These are phyloP conservation scores for Nemania abortiva DNA, from an alignment of 2,329 filamentous ascomycete species.

Conservation along the genomic window DNA sequence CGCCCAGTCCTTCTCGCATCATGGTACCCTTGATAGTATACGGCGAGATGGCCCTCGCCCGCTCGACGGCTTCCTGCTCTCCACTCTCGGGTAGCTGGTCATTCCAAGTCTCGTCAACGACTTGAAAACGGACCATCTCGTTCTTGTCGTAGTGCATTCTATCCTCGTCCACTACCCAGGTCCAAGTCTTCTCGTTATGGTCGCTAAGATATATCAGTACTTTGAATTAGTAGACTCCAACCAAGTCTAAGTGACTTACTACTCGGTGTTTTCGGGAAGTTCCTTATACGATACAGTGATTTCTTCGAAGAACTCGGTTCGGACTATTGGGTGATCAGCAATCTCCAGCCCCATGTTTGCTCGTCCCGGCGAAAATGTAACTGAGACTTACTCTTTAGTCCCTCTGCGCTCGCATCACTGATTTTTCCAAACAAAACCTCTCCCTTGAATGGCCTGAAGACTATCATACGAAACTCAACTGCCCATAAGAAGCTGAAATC, in stretches of 20 bases:
- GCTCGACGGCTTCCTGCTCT: constrained; percentile 66
- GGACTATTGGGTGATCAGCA: constrained; percentile 63
- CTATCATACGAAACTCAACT: constrained; percentile 94
- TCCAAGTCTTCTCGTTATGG: constrained; percentile 81
- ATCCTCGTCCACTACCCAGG: constrained; percentile 81
- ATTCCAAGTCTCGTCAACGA: constrained; percentile 90
- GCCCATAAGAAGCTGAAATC: constrained; percentile 16
- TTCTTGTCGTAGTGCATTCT: constrained; percentile 89
- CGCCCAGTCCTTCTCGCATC: constrained; percentile 71
- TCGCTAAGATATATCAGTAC: constrained; percentile 63
- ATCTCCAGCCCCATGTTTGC: neutral
- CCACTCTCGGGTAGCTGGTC: constrained; percentile 82
- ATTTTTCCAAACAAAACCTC: constrained; percentile 92
- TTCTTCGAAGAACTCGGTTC: constrained; percentile 93
- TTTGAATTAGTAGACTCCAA: constrained; percentile 37
- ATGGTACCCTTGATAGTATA: constrained; percentile 77
- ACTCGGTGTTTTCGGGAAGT: constrained; percentile 80
- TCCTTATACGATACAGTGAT: constrained; percentile 82
- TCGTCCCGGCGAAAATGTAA: neutral
- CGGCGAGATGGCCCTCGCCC: constrained; percentile 71
- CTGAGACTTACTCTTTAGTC: constrained; percentile 72
- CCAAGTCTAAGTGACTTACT: constrained; percentile 66
- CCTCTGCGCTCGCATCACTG: constrained; percentile 76
- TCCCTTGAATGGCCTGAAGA: constrained; percentile 95
- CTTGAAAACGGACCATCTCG: constrained; percentile 87